phyloP scores from a whole-genome alignment of 1,284 basidiomycete genomes.

The Lentinula novae-zelandiae region DNA sequence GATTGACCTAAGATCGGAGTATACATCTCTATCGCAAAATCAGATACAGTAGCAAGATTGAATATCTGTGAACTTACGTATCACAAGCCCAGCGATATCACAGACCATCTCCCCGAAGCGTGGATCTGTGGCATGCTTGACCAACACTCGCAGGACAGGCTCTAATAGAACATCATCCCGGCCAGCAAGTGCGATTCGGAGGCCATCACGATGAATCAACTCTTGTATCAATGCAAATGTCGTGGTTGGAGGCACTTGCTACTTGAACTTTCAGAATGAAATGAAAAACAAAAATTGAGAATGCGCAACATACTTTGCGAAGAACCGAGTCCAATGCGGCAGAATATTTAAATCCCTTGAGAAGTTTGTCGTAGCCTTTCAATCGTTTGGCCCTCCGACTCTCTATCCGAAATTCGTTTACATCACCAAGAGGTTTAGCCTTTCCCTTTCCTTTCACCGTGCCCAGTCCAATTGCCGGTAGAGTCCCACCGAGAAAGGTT shows the following conservation, averaged over 20 bases:
- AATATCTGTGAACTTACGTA: slow-evolving; percentile 56
- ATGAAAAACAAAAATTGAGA: background rate
- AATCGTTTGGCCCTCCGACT: slow-evolving; percentile 71
- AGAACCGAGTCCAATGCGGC: slow-evolving; percentile 91
- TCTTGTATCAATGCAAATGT: slow-evolving; percentile 94
- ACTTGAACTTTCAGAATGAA: slow-evolving; percentile 10
- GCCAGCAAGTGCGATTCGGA: slow-evolving; percentile 82
- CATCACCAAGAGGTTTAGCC: slow-evolving; percentile 46
- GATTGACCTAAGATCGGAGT: slow-evolving; percentile 89
- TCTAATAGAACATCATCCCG: slow-evolving; percentile 94
- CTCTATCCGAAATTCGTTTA: slow-evolving; percentile 75
- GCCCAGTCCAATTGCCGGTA: slow-evolving; percentile 55
- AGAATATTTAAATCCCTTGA: slow-evolving; percentile 94
- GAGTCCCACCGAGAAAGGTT: slow-evolving; percentile 63
- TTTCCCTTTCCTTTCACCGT: slow-evolving; percentile 50
- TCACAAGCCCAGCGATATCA: slow-evolving; percentile 78
- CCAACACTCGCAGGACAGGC: slow-evolving; percentile 82
- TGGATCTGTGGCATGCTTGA: slow-evolving; percentile 87
- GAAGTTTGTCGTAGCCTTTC: slow-evolving; percentile 83
- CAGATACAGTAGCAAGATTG: background rate
- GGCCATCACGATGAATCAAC: slow-evolving; percentile 88
- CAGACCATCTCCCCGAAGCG: slow-evolving; percentile 88
- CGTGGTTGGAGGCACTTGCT: slow-evolving; percentile 80
- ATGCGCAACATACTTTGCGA: slow-evolving; percentile 56
- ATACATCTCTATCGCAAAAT: slow-evolving; percentile 76